Base-by-base conservation (phyloP, 2,329 filamentous ascomycete genomes). In the Paracamarosporium sp. region DNA sequence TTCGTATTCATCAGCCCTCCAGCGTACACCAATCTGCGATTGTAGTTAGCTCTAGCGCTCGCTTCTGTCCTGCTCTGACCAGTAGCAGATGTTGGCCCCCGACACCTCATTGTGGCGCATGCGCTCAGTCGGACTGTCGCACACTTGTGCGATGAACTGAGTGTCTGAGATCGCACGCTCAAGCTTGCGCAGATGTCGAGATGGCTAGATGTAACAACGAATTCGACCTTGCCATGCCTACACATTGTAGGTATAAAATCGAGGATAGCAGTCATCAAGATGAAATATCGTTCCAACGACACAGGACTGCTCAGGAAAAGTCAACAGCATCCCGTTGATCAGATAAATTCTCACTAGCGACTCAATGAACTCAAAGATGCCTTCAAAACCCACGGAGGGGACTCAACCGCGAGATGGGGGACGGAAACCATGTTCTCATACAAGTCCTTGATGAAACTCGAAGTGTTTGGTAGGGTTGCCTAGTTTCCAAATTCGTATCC, bases 391-490 rank as follows among this genome's bases (percentile, higher is more conserved):
- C 25, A 46, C 27, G 6, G 5, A 48, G 20, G 35, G 30, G 8
- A 38, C 47, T 8, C 47, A 50, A 20, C 47, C 47, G 7, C 35
- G 47, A 30, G 47, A 50, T 22, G 47, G 47, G 1, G 47, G 47
- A n/a, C 24, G 35, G 7, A 50, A 50, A 31, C 24, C 47, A 30
- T 9, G 17, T 13, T 25, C 7, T 25, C 12, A 15, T 28, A 28
- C 22, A 24, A 5, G 15, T 27, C 6, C 41, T 27, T 27, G 22
- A 44, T 15, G 11, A 4, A 2, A 28, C 8, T 15, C 22, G 22
- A 24, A 44, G n/a, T 17, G 17, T 22, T 11, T 12, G 44, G 44
- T 35, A 24, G 6, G 7, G 15, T 33, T 5, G 2, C 41, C 27
- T 27, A 6, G 9, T 27, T 44, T 9, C 13, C 9, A 13, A 13